phyloP scores from a whole-genome alignment of 2,329 filamentous ascomycete species.

The Geosmithia morbida region DNA sequence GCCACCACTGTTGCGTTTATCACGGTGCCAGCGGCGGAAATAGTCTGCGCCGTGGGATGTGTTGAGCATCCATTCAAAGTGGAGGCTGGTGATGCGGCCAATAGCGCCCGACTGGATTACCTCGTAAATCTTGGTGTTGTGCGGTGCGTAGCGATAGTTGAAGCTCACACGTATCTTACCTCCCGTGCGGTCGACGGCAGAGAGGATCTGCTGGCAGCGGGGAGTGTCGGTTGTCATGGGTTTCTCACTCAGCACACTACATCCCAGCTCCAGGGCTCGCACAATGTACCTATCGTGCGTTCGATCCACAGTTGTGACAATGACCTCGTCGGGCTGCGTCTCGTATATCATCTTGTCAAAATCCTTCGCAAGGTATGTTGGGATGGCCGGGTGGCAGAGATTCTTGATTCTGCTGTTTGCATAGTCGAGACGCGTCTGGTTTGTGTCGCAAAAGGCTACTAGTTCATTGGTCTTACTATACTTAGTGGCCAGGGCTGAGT shows the following conservation, averaged over 20 bases:
- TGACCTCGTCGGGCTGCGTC: constrained; percentile 43
- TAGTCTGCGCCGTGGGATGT: constrained; percentile 48
- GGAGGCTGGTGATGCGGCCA: constrained; percentile 39
- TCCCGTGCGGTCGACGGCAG: constrained; percentile 33
- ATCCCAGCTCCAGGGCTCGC: constrained; percentile 41
- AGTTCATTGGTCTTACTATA: constrained; percentile 34
- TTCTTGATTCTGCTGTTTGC: constrained; percentile 32
- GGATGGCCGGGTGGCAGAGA: constrained; percentile 31
- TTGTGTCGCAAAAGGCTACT: constrained; percentile 44
- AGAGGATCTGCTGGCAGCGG: constrained; percentile 36
- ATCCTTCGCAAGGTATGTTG: constrained; percentile 36
- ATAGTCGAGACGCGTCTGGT: constrained; percentile 42
- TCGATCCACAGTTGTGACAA: constrained; percentile 48
- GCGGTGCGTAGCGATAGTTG: constrained; percentile 52
- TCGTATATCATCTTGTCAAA: constrained; percentile 45
- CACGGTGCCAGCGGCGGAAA: constrained; percentile 49
- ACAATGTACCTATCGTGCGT: constrained; percentile 47
- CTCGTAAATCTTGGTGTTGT: constrained; percentile 45
- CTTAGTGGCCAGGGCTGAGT: constrained; percentile 38
- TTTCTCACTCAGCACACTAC: constrained; percentile 48
- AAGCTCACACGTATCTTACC: constrained; percentile 41
- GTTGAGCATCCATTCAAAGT: constrained; percentile 51
- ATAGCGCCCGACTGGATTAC: constrained; percentile 38
- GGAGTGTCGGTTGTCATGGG: constrained; percentile 48
- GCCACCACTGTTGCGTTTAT: constrained; percentile 44